A percentile compares a stretch with the other conserved stretches of the same genome.
phyloP scores from a whole-genome alignment of 768 basidiomycete species.

The Chalciporus pseudorubinellus region DNA sequence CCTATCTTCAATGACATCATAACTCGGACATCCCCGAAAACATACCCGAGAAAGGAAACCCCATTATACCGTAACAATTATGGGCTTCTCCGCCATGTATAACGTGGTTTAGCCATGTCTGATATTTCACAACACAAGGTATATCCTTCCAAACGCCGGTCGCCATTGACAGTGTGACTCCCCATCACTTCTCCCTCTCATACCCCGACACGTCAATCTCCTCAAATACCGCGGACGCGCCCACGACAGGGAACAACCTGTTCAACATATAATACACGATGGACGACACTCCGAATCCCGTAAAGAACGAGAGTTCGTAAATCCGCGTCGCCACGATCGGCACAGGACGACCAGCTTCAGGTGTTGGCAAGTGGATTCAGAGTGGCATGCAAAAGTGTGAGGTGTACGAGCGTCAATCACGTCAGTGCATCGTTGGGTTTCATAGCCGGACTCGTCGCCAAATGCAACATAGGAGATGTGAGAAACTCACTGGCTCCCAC shows the following conservation, averaged over 20 bases:
- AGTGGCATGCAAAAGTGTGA: neutral
- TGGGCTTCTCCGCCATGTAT: neutral
- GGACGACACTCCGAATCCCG: conserved; percentile 72
- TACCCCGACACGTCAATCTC: conserved; percentile 54
- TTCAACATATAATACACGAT: conserved; percentile 62
- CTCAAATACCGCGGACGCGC: conserved; percentile 45
- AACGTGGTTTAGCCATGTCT: neutral
- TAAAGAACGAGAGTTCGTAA: conserved; percentile 79
- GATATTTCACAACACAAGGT: neutral
- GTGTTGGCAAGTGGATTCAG: neutral
- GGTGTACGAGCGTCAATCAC: neutral
- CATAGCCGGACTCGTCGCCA: neutral
- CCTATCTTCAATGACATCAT: conserved; percentile 27
- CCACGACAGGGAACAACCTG: conserved; percentile 57
- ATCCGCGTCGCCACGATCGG: conserved; percentile 69
- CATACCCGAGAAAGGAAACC: conserved; percentile 12
- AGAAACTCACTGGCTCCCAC: conserved; percentile 60
- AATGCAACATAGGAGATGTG: too few relatives aligned
- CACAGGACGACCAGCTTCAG: conserved; percentile 53
- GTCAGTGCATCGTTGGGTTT: neutral
- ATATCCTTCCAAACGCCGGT: neutral
- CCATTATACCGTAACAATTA: too few relatives aligned
- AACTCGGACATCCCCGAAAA: conserved; percentile 21
- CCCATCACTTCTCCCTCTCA: conserved; percentile 1
- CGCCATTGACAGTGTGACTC: too few relatives aligned